Base-by-base conservation (phyloP, 306 rosid species). In the Fragaria iinumae region DNA sequence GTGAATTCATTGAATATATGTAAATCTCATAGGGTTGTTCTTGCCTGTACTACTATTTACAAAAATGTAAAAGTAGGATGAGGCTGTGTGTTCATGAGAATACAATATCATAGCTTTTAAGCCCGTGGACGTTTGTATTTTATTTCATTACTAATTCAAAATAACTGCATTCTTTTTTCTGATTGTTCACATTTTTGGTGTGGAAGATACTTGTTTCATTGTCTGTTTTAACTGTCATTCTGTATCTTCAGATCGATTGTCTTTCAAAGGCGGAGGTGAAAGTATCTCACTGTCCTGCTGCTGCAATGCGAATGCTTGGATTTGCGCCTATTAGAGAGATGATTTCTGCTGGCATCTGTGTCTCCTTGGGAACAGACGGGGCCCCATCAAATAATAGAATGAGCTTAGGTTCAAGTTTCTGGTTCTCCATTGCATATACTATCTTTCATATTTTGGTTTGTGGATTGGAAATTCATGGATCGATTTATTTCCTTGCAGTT, bases 221-320 rank as follows among this genome's bases (percentile, higher is more conserved):
- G 18, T 57, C 32, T 69, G 43, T 44, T 48, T 3, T 25, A 6
- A 6, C 4, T 5, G 50, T 18, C 71, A n/a, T 69, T 75, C 25
- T 80, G 48, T 76, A 23, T 84, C 44, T 76, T 85, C 89, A 89
- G 97, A 88, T 93, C 81, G 82, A 86, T 53, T 89, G 87, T 77
- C 92, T 93, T 77, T 88, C 91, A 76, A 90, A 71, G 81, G 88
- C 86, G 8, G 93, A 90, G 80, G 93, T 89, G 56, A 90, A 93
- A 87, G 91, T 90, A 55, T 93, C 98, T 86, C 93, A 93, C 78
- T 90, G 96, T 76, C 93, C 93, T 63, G 98, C 96, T 78, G 83
- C 97, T 78, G 97, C 97, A 75, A 93, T 93, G 97, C 78, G 91
- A 74, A 93, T 93, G 98, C 97, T 93, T 85, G 96, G 91, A 84